Base-by-base conservation (phyloP, 352 stramenopile genomes). In the Elongisporangium senticosum region DNA sequence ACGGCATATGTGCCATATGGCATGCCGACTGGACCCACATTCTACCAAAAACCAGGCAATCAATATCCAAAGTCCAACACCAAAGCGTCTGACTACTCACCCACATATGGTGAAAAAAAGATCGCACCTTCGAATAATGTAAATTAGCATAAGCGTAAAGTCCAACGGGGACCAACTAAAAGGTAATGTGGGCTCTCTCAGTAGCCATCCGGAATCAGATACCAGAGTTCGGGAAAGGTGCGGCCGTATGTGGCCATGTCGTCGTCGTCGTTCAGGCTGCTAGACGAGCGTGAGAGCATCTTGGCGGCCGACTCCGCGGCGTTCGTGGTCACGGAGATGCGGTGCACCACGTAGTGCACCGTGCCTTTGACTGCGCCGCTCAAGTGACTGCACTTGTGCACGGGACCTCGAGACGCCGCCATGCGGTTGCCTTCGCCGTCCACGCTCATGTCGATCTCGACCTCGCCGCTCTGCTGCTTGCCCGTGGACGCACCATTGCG, bases 181-280 rank as follows among this genome's bases (percentile, higher is more conserved):
- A 17, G 33, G 33, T 43, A 43, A 43, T 17, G 33, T 43, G 33
- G 33, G 33, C 33, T 17, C 26, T 13, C 26, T 11, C 8, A 43
- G 33, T 43, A 43, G 33, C 33, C 33, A 43, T 43, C 33, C 8
- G 33, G 33, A 43, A 71, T 73, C 57, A 81, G 63, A 69, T 82
- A 82, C 72, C 72, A 82, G 24, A 82, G 67, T 65, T 69, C 58
- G 3, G 72, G 68, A 52, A 82, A 79, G 40, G 75, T 73, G 59
- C 72, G 67, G 28, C 72, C 72, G 15, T 63, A 79, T 21, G 61
- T 68, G 55, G 74, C 70, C 59, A 82, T 77, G 58, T 78, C 72
- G 56, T 70, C 70, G 59, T 75, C 70, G 59, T 82, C 72, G 51
- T 82, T 74, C 19, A 82, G 61, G 49, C 67, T 75, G 17, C 59